These are phyloP conservation scores for Kregervanrija pseudodelftensis DNA, from an alignment of 805 yeast genomes.

Conservation along the genomic window DNA sequence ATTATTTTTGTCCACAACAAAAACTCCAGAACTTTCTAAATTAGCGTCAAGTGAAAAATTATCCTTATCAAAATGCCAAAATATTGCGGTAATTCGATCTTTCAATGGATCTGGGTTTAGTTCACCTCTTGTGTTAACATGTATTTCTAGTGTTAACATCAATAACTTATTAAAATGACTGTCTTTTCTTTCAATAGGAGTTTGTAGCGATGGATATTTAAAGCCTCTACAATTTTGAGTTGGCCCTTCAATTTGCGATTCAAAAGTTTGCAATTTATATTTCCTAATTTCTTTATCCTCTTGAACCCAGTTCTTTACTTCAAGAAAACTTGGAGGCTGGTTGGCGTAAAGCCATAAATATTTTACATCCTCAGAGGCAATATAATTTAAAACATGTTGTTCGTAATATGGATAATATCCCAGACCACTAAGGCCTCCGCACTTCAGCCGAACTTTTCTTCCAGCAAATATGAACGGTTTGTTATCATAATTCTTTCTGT, in stretches of 20 bases:
- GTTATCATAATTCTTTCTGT: conserved; percentile 41
- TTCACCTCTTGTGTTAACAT: conserved; percentile 45
- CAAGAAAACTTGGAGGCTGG: conserved; percentile 41
- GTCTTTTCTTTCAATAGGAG: conserved; percentile 26
- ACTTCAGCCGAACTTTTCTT: conserved; percentile 43
- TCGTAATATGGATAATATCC: too few relatives aligned
- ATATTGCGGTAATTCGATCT: conserved; percentile 53
- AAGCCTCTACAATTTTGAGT: conserved; percentile 34
- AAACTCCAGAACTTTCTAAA: conserved; percentile 32
- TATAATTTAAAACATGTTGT: too few relatives aligned
- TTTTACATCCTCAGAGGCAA: not conserved
- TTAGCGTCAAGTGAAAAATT: conserved; percentile 28
- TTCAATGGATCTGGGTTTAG: conserved; percentile 55
- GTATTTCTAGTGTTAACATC: conserved; percentile 62
- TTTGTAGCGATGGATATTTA: conserved; percentile 30
- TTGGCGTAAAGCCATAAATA: conserved; percentile 39
- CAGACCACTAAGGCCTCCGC: conserved; percentile 17
- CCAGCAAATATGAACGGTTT: conserved; percentile 64
- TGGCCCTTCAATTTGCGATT: conserved; percentile 47
- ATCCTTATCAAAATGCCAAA: conserved; percentile 55
- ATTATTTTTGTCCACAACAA: conserved; percentile 11
- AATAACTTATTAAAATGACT: conserved; percentile 41
- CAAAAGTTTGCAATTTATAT: conserved; percentile 12
- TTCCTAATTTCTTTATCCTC: conserved; percentile 9
- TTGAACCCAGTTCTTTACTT: conserved; percentile 31